Evolutionary conservation across 805 yeast species (phyloP), one percentile per base, ranked within the genome.

Genomic region (Yarrowia yakushimensis): DNA sequence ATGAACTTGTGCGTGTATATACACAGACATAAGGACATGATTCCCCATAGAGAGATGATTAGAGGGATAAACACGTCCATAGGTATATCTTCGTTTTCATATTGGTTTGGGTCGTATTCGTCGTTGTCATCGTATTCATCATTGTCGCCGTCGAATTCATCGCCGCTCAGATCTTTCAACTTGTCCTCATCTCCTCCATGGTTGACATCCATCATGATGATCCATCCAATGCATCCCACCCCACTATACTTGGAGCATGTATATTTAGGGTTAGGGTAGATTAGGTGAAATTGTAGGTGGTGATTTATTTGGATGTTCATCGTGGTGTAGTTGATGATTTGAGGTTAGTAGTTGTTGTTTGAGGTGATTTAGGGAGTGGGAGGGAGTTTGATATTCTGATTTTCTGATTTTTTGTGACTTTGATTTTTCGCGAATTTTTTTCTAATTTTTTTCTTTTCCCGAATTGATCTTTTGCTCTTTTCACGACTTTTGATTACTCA

Each of bases 21-120:
- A 25, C 61, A 55, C 12, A 55, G 48, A 55, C 28, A 20, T 6
- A 55, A 20, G 3, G 39, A 39, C 61, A 55, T 55, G 28, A 39
- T 9, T 2, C 61, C 61, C 61, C 61, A 55, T 1, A 39, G 37
- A 15, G 39, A 55, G 13, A 55, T 27, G 39, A 55, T n/a, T 2
- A 55, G 17, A 7, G 61, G 28, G 12, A 41, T 18, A 5, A 55
- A 10, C 8, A 55, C 15, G 28, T 55, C 23, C 11, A 23, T 4
- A 5, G 61, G 46, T 27, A 55, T 27, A 3, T 28, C 48, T 1
- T 28, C 36, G 17, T 25, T 25, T 7, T 36, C 43, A 9, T 36
- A 17, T 12, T 5, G 27, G 27, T 33, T 7, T n/a, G n/a, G n/a
- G 41, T 31, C 57, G 22, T 20, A 22, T 5, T n/a, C 30, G 9